Conservation (phyloP, 192 early-diverging fungal genomes). For the Coemansia sp. region DNA sequence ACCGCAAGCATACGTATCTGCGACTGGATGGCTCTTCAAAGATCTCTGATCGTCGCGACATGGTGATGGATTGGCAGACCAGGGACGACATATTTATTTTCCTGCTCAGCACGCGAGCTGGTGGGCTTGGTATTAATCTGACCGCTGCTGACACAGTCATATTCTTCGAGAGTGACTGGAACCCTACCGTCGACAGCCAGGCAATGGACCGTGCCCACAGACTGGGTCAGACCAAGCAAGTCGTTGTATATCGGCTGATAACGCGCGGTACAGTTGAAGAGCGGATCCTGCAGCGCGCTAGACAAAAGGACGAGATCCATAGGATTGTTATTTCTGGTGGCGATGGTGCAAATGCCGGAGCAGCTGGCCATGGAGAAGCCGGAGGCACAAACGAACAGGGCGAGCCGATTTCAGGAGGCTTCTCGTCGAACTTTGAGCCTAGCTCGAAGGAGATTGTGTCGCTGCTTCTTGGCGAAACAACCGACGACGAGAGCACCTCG, state of each 20-base stretch:
- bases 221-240: constrained; percentile 82
- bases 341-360: constrained; percentile 64
- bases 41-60: constrained; percentile 83
- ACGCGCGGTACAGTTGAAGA: constrained; percentile 83
- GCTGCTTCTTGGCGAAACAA: constrained; percentile 75
- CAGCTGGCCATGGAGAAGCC: constrained; percentile 19
- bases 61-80: constrained; percentile 95
- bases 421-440: constrained; percentile 64
- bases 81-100: constrained; percentile 83
- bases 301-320: constrained; percentile 93
- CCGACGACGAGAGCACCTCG: constrained; percentile 33
- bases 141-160: constrained; percentile 89
- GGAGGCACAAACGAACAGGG: not conserved
- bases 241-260: constrained; percentile 82
- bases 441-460: constrained; percentile 90
- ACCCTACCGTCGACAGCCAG: constrained; percentile 89
- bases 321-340: constrained; percentile 93
- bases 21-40: constrained; percentile 87
- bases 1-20: constrained; percentile 84
- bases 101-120: constrained; percentile 80
- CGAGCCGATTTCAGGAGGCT: constrained; percentile 21
- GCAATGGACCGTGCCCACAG: constrained; percentile 90
- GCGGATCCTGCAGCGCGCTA: constrained; percentile 74
- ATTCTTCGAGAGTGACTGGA: constrained; percentile 89
- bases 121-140: constrained; percentile 88